These are phyloP conservation scores for Porphyridium purpureum DNA, from an alignment of 23 red algal genomes.

Conservation along the genomic window DNA sequence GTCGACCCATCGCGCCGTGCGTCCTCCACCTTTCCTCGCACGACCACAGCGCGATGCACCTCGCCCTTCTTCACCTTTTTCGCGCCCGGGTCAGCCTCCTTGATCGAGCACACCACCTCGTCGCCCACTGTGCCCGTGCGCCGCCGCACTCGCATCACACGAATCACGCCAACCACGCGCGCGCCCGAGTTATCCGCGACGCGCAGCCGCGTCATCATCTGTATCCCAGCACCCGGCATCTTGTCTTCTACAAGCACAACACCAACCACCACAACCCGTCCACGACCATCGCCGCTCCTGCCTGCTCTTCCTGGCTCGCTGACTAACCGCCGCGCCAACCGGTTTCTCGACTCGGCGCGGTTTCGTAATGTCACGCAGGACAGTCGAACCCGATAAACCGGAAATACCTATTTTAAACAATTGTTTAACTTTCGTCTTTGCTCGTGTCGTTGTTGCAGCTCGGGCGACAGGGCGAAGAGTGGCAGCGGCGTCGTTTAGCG, in stretches of 20 bases:
- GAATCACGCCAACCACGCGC: conserved; percentile 45
- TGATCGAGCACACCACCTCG: conserved; percentile 35
- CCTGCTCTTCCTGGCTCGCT: conserved; percentile 2
- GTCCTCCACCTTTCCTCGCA: conserved; percentile 38
- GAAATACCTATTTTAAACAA: too few relatives aligned
- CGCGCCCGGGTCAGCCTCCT: conserved; percentile 13
- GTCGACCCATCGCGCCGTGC: conserved; percentile 28
- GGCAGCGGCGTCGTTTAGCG: too few relatives aligned
- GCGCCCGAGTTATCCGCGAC: conserved; percentile 76
- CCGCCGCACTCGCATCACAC: conserved; percentile 29
- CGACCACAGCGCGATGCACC: conserved; percentile 51
- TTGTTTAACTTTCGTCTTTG: too few relatives aligned
- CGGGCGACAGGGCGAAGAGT: too few relatives aligned
- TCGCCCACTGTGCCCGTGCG: conserved; percentile 29
- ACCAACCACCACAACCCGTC: too few relatives aligned
- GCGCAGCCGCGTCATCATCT: conserved; percentile 46
- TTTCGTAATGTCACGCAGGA: too few relatives aligned
- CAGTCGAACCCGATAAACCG: too few relatives aligned
- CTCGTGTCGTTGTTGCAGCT: too few relatives aligned
- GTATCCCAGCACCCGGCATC: too few relatives aligned
- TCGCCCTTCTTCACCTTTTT: conserved; percentile 48
- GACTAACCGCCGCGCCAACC: background rate
- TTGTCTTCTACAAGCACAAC: too few relatives aligned
- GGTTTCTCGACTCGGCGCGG: too few relatives aligned
- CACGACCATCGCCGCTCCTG: conserved; percentile 1